Evolutionary conservation across 129 eudicot genomes (phyloP).

Genomic region (Escallonia rubra): DNA sequence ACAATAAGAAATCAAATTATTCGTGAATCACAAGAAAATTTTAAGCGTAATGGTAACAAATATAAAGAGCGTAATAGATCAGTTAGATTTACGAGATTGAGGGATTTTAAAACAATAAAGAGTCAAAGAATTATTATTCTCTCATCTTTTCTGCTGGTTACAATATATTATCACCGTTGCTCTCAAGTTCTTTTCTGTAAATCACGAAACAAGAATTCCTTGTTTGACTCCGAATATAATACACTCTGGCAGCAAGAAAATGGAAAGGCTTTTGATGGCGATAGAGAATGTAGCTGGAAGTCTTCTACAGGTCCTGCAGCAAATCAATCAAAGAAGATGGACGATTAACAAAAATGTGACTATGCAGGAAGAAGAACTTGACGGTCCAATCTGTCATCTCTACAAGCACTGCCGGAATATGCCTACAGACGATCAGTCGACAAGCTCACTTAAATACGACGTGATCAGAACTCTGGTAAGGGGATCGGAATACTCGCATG

Average conservation of each 20-base stretch:
- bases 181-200: no score
- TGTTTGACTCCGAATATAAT: no score
- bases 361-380: conserved; percentile 10
- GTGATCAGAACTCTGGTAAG: conserved; percentile 73
- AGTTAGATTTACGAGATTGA: no score
- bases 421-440: conserved; percentile 9
- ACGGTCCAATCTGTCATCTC: conserved; percentile 41
- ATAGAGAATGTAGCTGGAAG: conserved; percentile 37
- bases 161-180: no score
- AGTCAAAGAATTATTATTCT: no score
- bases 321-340: not conserved
- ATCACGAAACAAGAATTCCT: no score
- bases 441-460: conserved; percentile 52
- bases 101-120: no score
- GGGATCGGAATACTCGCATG: conserved; percentile 69
- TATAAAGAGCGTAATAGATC: no score
- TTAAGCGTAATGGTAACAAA: no score
- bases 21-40: no score
- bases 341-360: conserved; percentile 6
- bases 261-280: conserved; percentile 32
- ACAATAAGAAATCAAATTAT: no score
- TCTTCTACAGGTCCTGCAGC: conserved; percentile 19
- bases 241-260: conserved; percentile 30
- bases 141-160: no score
- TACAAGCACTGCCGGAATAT: conserved; percentile 37